Evolutionary conservation across 441 rosid genomes (phyloP), one percentile per base, ranked within the genome.

Genomic region (Jatropha podagrica): DNA sequence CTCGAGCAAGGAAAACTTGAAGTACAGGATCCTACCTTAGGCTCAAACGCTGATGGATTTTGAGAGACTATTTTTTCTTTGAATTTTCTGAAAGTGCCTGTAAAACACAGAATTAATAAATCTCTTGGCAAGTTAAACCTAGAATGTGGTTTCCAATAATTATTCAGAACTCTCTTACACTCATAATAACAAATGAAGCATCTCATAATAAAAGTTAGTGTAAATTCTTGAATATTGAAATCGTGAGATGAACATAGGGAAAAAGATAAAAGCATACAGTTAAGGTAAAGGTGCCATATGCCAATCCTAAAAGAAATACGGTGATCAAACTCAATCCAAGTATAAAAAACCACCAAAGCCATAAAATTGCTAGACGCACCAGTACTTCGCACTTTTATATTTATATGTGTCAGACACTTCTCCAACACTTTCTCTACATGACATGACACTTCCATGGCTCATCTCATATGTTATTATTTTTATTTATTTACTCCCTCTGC

Each of bases 81-180:
- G 76, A 88, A 95, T 81, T 89, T 91, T 80, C 93, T 90, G 74
- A 84, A 94, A 76, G 97, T 94, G 76, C 90, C 98, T 92, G 85
- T 46, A 86, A 74, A 49, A 52, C 37, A 65, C 61, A 42, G 10
- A 18, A 48, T 3, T 65, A 12, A 48, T 54, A 74, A 68, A 62
- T 38, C 68, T 42, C 20, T n/a, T 17, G 40, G 40, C 32, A 42
- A 49, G 60, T 48, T n/a, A 38, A 51, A 17, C 23, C 42, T 49
- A 49, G 54, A 55, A 74, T 14, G 40, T 46, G 52, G 68, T 18
- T 51, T 71, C 42, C 46, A 70, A 27, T 64, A 72, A 12, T 20
- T 17, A 60, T 12, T 9, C 17, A 14, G 56, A 40, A 55, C 40
- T 6, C 46, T 27, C 56, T 77, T 59, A 60, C 23, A 23, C 23